Conservation (phyloP, 2,329 filamentous ascomycete genomes). For the Macroventuria anomochaeta region DNA sequence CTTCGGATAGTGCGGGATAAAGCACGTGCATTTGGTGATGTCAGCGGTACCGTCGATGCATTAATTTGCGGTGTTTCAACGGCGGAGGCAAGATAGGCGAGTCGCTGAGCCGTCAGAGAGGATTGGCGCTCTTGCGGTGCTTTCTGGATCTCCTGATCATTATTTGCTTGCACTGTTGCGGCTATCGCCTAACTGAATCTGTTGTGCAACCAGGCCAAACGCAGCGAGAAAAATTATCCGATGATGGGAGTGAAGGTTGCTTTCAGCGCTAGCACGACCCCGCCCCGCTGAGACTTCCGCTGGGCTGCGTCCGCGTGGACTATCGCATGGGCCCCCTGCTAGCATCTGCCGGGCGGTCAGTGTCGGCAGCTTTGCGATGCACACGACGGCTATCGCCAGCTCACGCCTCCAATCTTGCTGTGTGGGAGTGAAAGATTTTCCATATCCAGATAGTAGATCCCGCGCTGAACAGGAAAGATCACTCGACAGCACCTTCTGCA, state of each 20-base stretch:
- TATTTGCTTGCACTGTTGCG: constrained; percentile 1
- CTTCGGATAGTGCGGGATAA: constrained; percentile 29
- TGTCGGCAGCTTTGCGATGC: constrained; percentile 13
- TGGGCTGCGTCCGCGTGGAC: constrained; percentile 7
- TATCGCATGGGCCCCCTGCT: constrained; percentile 19
- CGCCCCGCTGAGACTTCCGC: constrained; percentile 13
- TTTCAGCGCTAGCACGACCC: constrained; percentile 20
- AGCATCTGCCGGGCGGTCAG: constrained; percentile 27
- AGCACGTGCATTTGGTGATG: constrained; percentile 31
- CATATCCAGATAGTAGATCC: constrained; percentile 5
- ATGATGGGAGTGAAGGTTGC: constrained; percentile 19
- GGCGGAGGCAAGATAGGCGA: constrained; percentile 12
- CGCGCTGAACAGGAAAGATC: not conserved
- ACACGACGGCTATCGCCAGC: constrained; percentile 10
- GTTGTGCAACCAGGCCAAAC: constrained; percentile 10
- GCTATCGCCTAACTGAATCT: not conserved
- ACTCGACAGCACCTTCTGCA: not conserved
- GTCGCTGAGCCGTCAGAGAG: not conserved
- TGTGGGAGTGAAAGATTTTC: constrained; percentile 9
- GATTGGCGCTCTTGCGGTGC: constrained; percentile 3
- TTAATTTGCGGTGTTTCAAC: constrained; percentile 10
- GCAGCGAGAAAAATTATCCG: constrained; percentile 16
- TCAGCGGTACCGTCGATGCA: constrained; percentile 17
- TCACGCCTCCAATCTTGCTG: constrained; percentile 10
- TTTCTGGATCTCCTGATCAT: not conserved